phyloP scores from a whole-genome alignment of 2,329 filamentous ascomycete species.

The Herpotrichia juniperi region DNA sequence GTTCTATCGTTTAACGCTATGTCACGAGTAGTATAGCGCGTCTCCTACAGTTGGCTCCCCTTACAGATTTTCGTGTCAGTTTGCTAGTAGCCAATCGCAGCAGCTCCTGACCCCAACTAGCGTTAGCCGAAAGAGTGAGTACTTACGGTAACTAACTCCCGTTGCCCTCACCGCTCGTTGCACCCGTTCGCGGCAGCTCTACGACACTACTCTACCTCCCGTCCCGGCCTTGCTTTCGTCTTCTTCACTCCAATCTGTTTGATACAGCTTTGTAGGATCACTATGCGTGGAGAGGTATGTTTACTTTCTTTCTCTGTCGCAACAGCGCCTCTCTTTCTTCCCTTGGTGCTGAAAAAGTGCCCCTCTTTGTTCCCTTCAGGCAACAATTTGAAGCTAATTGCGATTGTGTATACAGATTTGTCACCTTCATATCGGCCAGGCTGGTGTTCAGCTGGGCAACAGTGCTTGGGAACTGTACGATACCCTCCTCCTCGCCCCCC shows the following conservation, averaged over 20 bases:
- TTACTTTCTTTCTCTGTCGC: constrained; percentile 6
- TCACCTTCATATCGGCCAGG: constrained; percentile 73
- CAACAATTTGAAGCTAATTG: constrained; percentile 13
- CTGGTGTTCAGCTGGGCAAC: constrained; percentile 76
- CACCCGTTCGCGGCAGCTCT: neutral
- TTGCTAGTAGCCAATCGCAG: too few species aligned
- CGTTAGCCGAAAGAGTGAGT: too few species aligned
- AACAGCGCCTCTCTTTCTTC: neutral
- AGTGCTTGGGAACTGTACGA: constrained; percentile 78
- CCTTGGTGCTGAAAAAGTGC: neutral
- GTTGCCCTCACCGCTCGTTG: constrained; percentile 11
- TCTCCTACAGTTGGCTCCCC: too few species aligned
- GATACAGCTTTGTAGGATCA: constrained; percentile 39
- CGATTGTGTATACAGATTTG: constrained; percentile 56
- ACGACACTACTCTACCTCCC: neutral
- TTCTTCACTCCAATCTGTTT: constrained; percentile 37
- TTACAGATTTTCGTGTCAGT: too few species aligned
- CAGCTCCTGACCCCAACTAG: too few species aligned
- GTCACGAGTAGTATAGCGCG: too few species aligned
- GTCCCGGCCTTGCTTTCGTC: neutral
- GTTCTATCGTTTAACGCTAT: too few species aligned
- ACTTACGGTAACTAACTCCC: constrained; percentile 5
- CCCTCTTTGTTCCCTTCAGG: constrained; percentile 4
- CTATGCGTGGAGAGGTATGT: constrained; percentile 51
- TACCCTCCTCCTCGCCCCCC: constrained; percentile 21